A percentile compares a stretch with the other conserved stretches of the same genome.
Evolutionary conservation across 176 grass and related monocot species (phyloP).

Genomic region (Aegilops umbellulata): DNA sequence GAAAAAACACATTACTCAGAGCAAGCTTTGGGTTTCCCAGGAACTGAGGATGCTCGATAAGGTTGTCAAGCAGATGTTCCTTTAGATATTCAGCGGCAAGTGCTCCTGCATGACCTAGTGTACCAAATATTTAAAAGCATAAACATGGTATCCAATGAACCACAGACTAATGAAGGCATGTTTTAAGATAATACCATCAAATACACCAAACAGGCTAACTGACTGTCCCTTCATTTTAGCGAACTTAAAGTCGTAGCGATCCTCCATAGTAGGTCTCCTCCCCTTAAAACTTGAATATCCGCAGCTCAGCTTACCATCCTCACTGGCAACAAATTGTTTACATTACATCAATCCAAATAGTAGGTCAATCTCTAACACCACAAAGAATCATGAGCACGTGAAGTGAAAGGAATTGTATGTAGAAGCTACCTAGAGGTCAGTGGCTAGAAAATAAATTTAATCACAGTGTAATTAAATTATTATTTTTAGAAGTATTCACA

Average conservation of each 20-base stretch:
- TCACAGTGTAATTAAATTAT: not conserved
- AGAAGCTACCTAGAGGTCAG: no score
- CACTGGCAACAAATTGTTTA: constrained; percentile 47
- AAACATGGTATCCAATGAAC: constrained; percentile 4
- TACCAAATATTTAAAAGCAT: constrained; percentile 23
- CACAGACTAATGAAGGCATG: constrained; percentile 1
- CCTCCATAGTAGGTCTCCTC: constrained; percentile 74
- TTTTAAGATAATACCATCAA: constrained; percentile 67
- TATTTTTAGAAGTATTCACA: not conserved
- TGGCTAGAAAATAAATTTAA: not conserved
- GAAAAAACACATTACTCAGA: constrained; percentile 55
- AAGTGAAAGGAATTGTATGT: not conserved
- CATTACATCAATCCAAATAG: not conserved
- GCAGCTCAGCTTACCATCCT: constrained; percentile 60
- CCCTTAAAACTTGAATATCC: constrained; percentile 75
- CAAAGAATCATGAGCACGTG: not conserved
- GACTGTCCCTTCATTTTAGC: constrained; percentile 41
- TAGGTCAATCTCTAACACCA: not conserved
- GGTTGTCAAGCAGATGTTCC: constrained; percentile 80
- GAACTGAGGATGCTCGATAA: constrained; percentile 75
- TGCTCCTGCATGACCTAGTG: constrained; percentile 68
- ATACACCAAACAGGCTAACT: constrained; percentile 78
- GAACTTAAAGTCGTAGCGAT: constrained; percentile 70
- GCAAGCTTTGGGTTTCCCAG: constrained; percentile 73
- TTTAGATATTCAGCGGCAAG: constrained; percentile 85